Percentiles rank a stretch among this genome's conserved stretches.
Conservation (phyloP, 768 basidiomycete genomes). For the Arthromyces matolae region DNA sequence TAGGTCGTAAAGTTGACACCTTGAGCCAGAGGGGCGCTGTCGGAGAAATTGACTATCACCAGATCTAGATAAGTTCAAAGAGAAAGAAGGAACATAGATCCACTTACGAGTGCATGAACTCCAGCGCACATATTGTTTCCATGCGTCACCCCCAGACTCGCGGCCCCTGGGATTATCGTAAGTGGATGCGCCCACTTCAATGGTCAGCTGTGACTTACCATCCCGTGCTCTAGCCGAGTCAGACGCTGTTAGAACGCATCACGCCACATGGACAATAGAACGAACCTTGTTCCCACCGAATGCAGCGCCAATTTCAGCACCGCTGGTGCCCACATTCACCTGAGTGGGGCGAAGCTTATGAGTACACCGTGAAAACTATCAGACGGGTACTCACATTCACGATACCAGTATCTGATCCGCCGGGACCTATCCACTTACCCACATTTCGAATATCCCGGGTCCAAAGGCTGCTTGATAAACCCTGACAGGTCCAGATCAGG, state of each 20-base stretch:
- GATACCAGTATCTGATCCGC: slow-evolving; percentile 88
- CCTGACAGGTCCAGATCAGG: slow-evolving; percentile 35
- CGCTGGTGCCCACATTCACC: slow-evolving; percentile 59
- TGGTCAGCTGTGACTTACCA: slow-evolving; percentile 47
- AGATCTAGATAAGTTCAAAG: background rate
- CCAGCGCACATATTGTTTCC: slow-evolving; percentile 96
- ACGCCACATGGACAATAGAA: slow-evolving; percentile 17
- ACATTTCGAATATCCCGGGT: slow-evolving; percentile 79
- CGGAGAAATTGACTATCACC: slow-evolving; percentile 76
- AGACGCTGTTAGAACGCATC: slow-evolving; percentile 16
- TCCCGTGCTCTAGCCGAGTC: slow-evolving; percentile 63
- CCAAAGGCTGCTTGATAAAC: slow-evolving; percentile 90
- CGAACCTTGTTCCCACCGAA: slow-evolving; percentile 92
- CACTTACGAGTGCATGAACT: slow-evolving; percentile 72
- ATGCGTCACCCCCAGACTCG: slow-evolving; percentile 97
- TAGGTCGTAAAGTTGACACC: slow-evolving; percentile 78
- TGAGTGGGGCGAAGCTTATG: slow-evolving; percentile 19
- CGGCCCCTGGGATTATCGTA: slow-evolving; percentile 61
- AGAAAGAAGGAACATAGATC: background rate
- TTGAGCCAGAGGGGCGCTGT: slow-evolving; percentile 87
- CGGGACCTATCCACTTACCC: slow-evolving; percentile 89
- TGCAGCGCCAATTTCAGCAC: slow-evolving; percentile 68
- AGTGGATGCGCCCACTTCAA: slow-evolving; percentile 2
- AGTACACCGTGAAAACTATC: slow-evolving; percentile 12
- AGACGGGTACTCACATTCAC: slow-evolving; percentile 64